Conservation (phyloP, 805 yeast genomes). For the Candida lessepsii region DNA sequence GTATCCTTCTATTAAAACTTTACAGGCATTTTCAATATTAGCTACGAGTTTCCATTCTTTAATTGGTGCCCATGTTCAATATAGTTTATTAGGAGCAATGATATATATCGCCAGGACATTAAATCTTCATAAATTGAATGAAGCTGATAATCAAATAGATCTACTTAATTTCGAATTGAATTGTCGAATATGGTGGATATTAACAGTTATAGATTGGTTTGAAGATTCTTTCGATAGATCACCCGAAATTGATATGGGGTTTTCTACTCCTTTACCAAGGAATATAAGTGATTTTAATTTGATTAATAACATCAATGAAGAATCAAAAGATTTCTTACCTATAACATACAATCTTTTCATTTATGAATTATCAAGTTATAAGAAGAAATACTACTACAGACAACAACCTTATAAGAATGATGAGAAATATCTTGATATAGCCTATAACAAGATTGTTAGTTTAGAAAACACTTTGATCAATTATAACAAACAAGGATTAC, state of each 20-base stretch:
- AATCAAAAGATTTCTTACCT: slow-evolving; percentile 22
- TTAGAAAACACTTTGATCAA: background rate
- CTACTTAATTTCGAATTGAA: slow-evolving; percentile 15
- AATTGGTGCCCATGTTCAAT: slow-evolving; percentile 28
- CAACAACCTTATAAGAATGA: too few species aligned
- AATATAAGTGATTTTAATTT: slow-evolving; percentile 15
- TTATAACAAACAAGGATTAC: background rate
- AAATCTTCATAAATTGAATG: slow-evolving; percentile 18
- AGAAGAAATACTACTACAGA: slow-evolving; percentile 7
- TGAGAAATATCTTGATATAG: background rate
- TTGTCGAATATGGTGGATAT: slow-evolving; percentile 27
- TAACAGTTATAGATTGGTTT: slow-evolving; percentile 31
- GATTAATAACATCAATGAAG: slow-evolving; percentile 11
- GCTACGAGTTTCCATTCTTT: slow-evolving; percentile 25
- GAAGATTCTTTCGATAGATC: slow-evolving; percentile 23
- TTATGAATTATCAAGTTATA: slow-evolving; percentile 22
- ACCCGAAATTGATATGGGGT: slow-evolving; percentile 19
- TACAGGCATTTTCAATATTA: slow-evolving; percentile 26
- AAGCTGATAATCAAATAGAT: slow-evolving; percentile 9
- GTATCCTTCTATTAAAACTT: slow-evolving; percentile 21
- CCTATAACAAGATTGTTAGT: background rate
- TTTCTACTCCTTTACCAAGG: slow-evolving; percentile 23
- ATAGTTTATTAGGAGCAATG: slow-evolving; percentile 20
- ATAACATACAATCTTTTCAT: slow-evolving; percentile 16
- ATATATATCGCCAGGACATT: slow-evolving; percentile 23